phyloP scores from a whole-genome alignment of 768 basidiomycete genomes.

The Leccinum aurantiacum region DNA sequence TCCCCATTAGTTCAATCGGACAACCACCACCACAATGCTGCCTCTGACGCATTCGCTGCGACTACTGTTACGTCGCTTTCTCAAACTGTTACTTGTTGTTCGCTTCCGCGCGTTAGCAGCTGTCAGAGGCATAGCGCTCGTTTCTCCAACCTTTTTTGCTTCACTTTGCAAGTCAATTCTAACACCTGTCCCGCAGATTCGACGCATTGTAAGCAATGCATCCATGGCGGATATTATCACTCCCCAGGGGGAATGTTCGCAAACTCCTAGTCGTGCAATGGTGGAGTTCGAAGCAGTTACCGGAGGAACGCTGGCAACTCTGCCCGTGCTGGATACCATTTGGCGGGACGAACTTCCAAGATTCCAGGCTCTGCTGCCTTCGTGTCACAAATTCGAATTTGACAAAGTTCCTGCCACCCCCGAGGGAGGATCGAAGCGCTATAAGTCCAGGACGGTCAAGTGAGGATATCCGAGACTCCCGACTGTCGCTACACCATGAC shows the following conservation, averaged over 20 bases:
- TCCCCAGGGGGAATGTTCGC: background rate
- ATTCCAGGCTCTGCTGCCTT: background rate
- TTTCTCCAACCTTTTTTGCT: background rate
- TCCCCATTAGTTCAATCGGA: background rate
- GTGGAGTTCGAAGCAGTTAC: background rate
- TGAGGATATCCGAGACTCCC: background rate
- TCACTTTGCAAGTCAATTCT: constrained; percentile 10
- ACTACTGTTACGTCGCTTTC: background rate
- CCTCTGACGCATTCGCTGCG: background rate
- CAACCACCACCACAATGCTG: background rate
- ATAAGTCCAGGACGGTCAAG: constrained; percentile 3
- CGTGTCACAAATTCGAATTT: background rate
- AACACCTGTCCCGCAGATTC: background rate
- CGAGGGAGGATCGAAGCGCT: constrained; percentile 13
- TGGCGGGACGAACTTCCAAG: constrained; percentile 1
- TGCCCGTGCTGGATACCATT: background rate
- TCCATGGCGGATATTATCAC: background rate
- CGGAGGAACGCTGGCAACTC: constrained; percentile 8
- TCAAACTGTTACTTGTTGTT: constrained; percentile 6
- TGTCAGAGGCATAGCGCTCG: background rate
- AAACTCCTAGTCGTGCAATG: background rate
- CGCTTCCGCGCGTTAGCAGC: constrained; percentile 1
- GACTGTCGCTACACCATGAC: background rate
- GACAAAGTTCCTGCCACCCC: constrained; percentile 4
- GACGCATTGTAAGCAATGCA: background rate